Evolutionary conservation across 208 protist species (phyloP).

Genomic region (Borovskyia barvae): DNA sequence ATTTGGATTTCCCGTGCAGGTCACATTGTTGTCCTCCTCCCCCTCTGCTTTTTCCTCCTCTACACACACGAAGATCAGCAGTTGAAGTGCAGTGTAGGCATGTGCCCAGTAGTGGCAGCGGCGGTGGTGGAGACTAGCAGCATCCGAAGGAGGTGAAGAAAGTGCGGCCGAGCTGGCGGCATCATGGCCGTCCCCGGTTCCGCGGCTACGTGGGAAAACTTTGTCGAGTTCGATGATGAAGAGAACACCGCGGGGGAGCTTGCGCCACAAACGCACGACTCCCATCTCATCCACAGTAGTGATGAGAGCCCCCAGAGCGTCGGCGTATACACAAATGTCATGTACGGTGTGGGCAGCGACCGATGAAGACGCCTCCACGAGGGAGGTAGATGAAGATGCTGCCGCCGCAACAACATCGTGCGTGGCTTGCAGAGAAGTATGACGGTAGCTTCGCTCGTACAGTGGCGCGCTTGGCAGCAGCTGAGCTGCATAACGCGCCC

Average conservation of each 20-base stretch:
- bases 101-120: conserved; percentile 19
- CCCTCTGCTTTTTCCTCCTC: conserved; percentile 14
- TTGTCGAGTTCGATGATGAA: conserved; percentile 54
- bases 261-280: conserved; percentile 63
- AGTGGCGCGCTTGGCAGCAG: conserved; percentile 38
- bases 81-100: conserved; percentile 26
- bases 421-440: conserved; percentile 33
- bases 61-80: conserved; percentile 34
- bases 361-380: neutral
- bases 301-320: conserved; percentile 53
- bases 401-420: conserved; percentile 5
- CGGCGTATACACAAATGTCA: conserved; percentile 43
- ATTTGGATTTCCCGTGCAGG: no score
- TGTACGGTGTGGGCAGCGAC: conserved; percentile 18
- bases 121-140: neutral
- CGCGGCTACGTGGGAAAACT: conserved; percentile 22
- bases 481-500: conserved; percentile 18
- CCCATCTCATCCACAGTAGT: conserved; percentile 48
- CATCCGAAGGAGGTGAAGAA: neutral
- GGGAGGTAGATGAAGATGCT: neutral
- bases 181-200: neutral
- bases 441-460: conserved; percentile 70
- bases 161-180: no score
- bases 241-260: conserved; percentile 60
- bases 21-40: no score